Evolutionary conservation across 2,329 filamentous ascomycete species (phyloP), one percentile per base, ranked within the genome.

Genomic region (Cadophora sp.): DNA sequence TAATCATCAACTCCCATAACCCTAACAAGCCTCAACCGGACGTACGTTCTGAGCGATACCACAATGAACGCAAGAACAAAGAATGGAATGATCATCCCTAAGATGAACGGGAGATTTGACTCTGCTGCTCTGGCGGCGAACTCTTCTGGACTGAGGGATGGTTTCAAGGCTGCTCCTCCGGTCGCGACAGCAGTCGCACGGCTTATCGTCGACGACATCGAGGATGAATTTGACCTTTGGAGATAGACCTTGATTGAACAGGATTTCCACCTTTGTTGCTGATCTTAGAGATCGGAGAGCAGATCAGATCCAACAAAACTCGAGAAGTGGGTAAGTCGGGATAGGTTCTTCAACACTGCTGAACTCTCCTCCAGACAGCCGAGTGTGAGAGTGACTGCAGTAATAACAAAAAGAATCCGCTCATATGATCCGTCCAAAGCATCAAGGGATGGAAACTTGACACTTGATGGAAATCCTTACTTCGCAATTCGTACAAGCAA

Each of bases 1-100:
- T 78, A 81, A 72, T 86, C 83, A 74, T 86, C 84, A 7, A 75
- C 59, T 1, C 83, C 82, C 58, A 83, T 77, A n/a, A 80, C 80
- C 51, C 80, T 81, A 37, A 85, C 75, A 74, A 85, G 80, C 12
- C 73, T 69, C 8, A 76, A 62, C 31, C 84, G 78, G n/a, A 84
- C 83, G 70, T 82, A 83, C 40, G 79, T 76, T 59, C 82, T 77
- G 9, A 80, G 69, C 7, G 78, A 11, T 4, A 83, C 79, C 0
- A 79, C 69, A 1, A 81, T 11, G 1, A 77, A 68, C 4, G 81
- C 79, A 14, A 78, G 43, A 2, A 75, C 75, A 27, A 55, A 53
- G 26, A 53, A 64, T 16, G 62, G 50, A 9, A 64, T 64, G 4
- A 53, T 64, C 27, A 64, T 55, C 12, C 62, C 31, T 7, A 64